Evolutionary conservation across 176 grass and related monocot genomes (phyloP).

Genomic region (Bolboschoenus planiculmis): DNA sequence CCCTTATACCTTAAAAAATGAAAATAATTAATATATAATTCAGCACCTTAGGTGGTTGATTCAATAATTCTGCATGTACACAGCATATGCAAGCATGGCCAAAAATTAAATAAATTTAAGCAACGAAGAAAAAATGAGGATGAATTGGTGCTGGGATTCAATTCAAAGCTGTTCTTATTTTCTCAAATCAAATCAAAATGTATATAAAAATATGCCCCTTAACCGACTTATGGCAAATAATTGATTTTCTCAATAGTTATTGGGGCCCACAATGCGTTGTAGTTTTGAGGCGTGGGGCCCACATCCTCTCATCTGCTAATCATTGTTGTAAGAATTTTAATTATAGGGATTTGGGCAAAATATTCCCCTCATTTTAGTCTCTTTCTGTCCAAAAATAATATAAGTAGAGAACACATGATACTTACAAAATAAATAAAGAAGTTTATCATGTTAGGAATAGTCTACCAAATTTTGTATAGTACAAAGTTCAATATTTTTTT

Average conservation of each 20-base stretch:
- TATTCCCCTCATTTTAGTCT: neutral
- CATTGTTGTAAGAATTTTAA: conserved; percentile 3
- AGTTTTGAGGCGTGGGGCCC: neutral
- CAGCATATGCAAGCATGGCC: no score
- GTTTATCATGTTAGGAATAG: neutral
- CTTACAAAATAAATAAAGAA: neutral
- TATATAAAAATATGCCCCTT: neutral
- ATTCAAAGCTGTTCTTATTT: neutral
- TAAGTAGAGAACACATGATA: neutral
- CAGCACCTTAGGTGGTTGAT: no score
- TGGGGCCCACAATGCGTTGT: conserved; percentile 11
- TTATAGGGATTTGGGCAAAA: neutral
- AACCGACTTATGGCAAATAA: conserved; percentile 18
- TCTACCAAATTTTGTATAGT: neutral
- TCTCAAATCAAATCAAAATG: neutral
- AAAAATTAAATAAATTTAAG: no score
- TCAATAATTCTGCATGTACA: no score
- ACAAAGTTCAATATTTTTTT: no score
- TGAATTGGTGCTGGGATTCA: neutral
- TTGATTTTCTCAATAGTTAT: neutral
- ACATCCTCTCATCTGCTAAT: conserved; percentile 9
- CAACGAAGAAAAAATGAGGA: no score
- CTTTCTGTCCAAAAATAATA: neutral
- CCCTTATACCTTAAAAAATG: no score
- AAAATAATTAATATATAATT: no score